Percentiles rank a stretch among this genome's conserved stretches.
Evolutionary conservation across 495 filamentous ascomycete species (phyloP).

Genomic region (Parathielavia appendiculata): DNA sequence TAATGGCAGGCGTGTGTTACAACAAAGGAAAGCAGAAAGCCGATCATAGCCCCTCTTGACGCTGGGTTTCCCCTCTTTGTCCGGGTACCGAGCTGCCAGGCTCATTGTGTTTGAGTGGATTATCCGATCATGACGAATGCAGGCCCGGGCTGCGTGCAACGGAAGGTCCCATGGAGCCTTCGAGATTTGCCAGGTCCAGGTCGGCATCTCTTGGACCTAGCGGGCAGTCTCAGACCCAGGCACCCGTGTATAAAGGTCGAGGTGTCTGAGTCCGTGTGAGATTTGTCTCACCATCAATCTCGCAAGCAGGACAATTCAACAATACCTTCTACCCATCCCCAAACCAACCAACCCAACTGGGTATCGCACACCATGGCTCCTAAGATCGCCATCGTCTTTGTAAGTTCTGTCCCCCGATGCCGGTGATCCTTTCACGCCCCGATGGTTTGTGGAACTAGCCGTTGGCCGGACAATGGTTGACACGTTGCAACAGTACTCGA

Average conservation of each 20-base stretch:
- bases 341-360: neutral
- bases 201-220: neutral
- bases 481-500: slow-evolving; percentile 66
- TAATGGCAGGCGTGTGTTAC: neutral
- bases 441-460: neutral
- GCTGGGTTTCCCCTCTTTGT: neutral
- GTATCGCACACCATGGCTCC: slow-evolving; percentile 69
- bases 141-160: neutral
- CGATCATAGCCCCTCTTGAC: neutral
- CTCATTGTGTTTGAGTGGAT: slow-evolving; percentile 19
- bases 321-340: neutral
- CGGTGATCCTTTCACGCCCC: neutral
- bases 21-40: neutral
- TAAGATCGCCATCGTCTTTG: slow-evolving; percentile 86
- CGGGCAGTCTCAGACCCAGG: neutral
- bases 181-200: slow-evolving; percentile 10
- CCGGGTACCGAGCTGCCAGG: neutral
- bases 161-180: neutral
- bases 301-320: neutral
- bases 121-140: slow-evolving; percentile 34
- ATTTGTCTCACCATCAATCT: neutral
- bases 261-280: neutral
- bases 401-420: slow-evolving; percentile 44
- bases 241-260: slow-evolving; percentile 4
- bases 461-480: slow-evolving; percentile 17